Evolutionary conservation across 2,329 filamentous ascomycete species (phyloP), one percentile per base, ranked within the genome.

Genomic region (Trichoderma oligosporum): DNA sequence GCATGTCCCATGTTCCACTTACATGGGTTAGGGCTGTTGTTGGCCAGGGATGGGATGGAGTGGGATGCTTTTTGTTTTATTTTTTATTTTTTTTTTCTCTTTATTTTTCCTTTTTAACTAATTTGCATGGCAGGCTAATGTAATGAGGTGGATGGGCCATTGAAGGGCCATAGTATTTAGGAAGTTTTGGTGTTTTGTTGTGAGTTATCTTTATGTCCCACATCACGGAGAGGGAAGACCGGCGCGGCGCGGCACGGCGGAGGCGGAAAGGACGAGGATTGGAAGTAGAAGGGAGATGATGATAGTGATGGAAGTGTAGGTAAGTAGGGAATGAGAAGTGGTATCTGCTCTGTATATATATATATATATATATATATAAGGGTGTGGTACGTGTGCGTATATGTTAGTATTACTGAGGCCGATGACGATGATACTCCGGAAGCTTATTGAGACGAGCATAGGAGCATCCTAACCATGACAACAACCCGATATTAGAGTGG

Each of bases 181-280:
- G 36, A 38, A 31, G 38, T 16, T 52, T 7, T 46, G 22, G 24
- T 33, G 16, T n/a, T 36, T 56, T 41, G 9, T 16, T 46, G 11
- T 24, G 18, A 18, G 39, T 12, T 20, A 6, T 18, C 5, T 2
- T 9, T 18, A 5, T 11, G 44, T 31, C 7, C 44, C 42, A 47
- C 53, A 44, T 56, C 41, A 41, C 38, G 41, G 20, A 2, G 41
- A 39, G 44, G 18, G 52, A 25, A 36, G 36, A 46, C 33, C 46
- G 46, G 46, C 22, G 46, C 46, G 46, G 46, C 46, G 46, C 33
- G 46, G 46, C 46, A 33, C 33, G 54, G 51, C 18, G 24, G 42
- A 33, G n/a, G 25, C 24, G 36, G 41, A 16, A 18, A 18, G 11
- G 44, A 47, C 4, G 22, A 31, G 22, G 20, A 25, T 33, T 24